Conservation (phyloP, 2,329 filamentous ascomycete genomes). For the Nemania diffusa region DNA sequence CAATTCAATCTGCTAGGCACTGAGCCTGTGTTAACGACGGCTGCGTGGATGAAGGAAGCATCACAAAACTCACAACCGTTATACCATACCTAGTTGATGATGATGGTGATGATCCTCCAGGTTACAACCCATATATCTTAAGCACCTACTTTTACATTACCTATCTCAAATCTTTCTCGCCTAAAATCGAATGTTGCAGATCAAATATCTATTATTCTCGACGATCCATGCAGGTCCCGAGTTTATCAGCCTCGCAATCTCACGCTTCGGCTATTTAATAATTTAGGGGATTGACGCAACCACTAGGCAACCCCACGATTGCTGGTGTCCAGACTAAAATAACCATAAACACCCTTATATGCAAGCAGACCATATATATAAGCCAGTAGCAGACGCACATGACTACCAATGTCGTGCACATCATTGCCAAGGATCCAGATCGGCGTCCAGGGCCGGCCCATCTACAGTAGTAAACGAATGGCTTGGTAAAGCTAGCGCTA, state of each 20-base stretch:
- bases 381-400: not conserved
- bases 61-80: not conserved
- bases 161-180: not conserved
- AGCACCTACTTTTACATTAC: not conserved
- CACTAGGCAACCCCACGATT: not conserved
- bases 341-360: not conserved
- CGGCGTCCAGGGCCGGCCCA: not conserved
- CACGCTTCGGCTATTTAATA: constrained; percentile 1
- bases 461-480: not conserved
- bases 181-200: not conserved
- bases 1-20: not conserved
- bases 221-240: constrained; percentile 24
- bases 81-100: not conserved
- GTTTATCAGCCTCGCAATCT: constrained; percentile 13
- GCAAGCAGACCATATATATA: not conserved
- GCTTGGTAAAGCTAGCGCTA: not conserved
- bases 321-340: not conserved
- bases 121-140: too few species aligned
- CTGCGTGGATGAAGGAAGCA: not conserved
- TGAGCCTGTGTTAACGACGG: not conserved
- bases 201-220: constrained; percentile 11
- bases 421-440: not conserved
- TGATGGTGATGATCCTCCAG: not conserved
- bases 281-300: not conserved
- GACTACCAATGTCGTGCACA: not conserved